A percentile compares a stretch with the other conserved stretches of the same genome.
Conservation (phyloP, 2,329 filamentous ascomycete species). For the Hortaea sp. region DNA sequence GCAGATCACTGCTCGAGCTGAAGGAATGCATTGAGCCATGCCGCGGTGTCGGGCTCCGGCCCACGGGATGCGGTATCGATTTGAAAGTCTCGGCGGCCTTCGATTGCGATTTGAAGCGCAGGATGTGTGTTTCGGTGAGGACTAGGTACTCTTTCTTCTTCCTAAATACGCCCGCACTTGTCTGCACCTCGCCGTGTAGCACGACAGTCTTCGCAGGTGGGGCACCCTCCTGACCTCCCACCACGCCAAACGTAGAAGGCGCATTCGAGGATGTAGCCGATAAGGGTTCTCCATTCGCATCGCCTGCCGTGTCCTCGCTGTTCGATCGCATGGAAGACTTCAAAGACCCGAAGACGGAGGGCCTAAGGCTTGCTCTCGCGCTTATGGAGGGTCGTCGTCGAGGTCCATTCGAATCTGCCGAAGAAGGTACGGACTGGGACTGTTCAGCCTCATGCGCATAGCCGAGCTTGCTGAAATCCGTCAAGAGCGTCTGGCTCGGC, state of each 20-base stretch:
- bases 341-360: slow-evolving; percentile 50
- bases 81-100: slow-evolving; percentile 57
- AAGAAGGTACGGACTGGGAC: slow-evolving; percentile 8
- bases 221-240: slow-evolving; percentile 18
- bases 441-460: slow-evolving; percentile 12
- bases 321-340: slow-evolving; percentile 36
- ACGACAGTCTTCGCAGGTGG: slow-evolving; percentile 40
- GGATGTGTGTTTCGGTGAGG: slow-evolving; percentile 56
- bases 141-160: slow-evolving; percentile 66
- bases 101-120: slow-evolving; percentile 57
- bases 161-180: slow-evolving; percentile 57
- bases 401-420: slow-evolving; percentile 14
- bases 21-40: slow-evolving; percentile 50
- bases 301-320: slow-evolving; percentile 36
- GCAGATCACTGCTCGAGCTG: slow-evolving; percentile 52
- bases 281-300: slow-evolving; percentile 32
- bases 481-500: slow-evolving; percentile 14
- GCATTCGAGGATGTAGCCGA: slow-evolving; percentile 40
- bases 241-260: slow-evolving; percentile 36
- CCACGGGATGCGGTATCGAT: slow-evolving; percentile 25
- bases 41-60: slow-evolving; percentile 37
- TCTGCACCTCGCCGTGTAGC: slow-evolving; percentile 61
- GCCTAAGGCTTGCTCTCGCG: slow-evolving; percentile 13
- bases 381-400: slow-evolving; percentile 20
- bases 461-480: slow-evolving; percentile 16